Evolutionary conservation across 2,329 filamentous ascomycete genomes (phyloP), one percentile per base, ranked within the genome.

Genomic region (Aureobasidium lini): DNA sequence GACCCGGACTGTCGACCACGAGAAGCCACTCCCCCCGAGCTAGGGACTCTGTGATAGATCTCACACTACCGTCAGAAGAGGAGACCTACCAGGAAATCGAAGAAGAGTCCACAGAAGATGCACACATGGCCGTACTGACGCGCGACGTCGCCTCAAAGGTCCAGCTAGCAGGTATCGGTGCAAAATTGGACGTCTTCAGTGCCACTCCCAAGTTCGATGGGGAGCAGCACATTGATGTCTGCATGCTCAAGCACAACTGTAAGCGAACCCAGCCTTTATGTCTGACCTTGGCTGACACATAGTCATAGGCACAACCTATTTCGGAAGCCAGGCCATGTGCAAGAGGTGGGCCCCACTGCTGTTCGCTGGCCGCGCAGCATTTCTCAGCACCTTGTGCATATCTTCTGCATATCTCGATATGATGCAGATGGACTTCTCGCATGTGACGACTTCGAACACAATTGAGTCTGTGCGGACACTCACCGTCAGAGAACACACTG

Each of bases 391-490:
- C 3, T 59, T 72, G 1, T 69, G 66, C 53, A 67, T 70, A 10
- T 69, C 69, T 3, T 63, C 69, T 9, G 67, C 69, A 3, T 67
- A 72, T 37, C 66, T 69, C 7, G 69, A 71, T 44, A 66, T 69
- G 43, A 72, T 72, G 68, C 63, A 62, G 28, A 63, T 64, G 49
- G 62, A 60, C 10, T 56, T 57, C 8, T 40, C 58, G 5, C 16
- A 37, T 10, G 28, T 8, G 16, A 40, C 16, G 13, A 46, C 39
- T n/a, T 16, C 16, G 1, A 60, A 36, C 15, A 39, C 61, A 23
- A 53, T 44, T 29, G 44, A 60, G 18, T 44, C 56, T 16, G 59
- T 60, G 11, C 29, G 54, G 32, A 61, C 61, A 36, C 52, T 60
- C 39, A 49, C 46, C 10, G 36, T 63, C 28, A 53, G 59, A 6